These are phyloP conservation scores for Dendryphion nanum DNA, from an alignment of 2,329 filamentous ascomycete genomes.

Conservation along the genomic window DNA sequence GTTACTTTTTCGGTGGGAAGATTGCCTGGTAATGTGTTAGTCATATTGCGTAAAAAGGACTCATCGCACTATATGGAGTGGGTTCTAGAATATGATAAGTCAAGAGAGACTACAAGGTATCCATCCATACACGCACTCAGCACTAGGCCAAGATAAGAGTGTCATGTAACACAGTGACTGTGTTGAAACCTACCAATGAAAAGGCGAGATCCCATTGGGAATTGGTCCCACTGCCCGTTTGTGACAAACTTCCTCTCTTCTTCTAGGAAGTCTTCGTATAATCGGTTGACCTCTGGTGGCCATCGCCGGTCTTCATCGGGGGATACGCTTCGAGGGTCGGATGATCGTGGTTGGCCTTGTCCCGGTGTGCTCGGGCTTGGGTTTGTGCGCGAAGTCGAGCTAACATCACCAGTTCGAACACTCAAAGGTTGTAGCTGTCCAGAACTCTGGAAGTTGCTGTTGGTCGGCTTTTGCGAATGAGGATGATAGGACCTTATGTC, in stretches of 20 bases:
- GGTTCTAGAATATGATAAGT: too few species aligned
- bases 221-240: slow-evolving; percentile 78
- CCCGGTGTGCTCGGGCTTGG: slow-evolving; percentile 29
- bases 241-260: slow-evolving; percentile 74
- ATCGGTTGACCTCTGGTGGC: slow-evolving; percentile 59
- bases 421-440: slow-evolving; percentile 27
- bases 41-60: not conserved
- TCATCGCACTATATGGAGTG: too few species aligned
- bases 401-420: slow-evolving; percentile 9
- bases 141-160: too few species aligned
- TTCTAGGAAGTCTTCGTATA: slow-evolving; percentile 70
- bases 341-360: slow-evolving; percentile 26
- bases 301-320: slow-evolving; percentile 52
- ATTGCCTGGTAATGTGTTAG: slow-evolving; percentile 65
- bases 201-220: slow-evolving; percentile 72
- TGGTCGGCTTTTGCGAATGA: slow-evolving; percentile 36
- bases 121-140: too few species aligned
- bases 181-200: slow-evolving; percentile 66
- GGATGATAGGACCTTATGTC: slow-evolving; percentile 53
- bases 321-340: slow-evolving; percentile 23
- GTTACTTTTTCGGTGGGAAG: slow-evolving; percentile 89
- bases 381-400: slow-evolving; percentile 18
- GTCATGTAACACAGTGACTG: not conserved
- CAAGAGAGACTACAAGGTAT: not conserved
- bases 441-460: slow-evolving; percentile 29